These are phyloP conservation scores for Suhomyces faveliae DNA, from an alignment of 805 yeast species.

Conservation along the genomic window DNA sequence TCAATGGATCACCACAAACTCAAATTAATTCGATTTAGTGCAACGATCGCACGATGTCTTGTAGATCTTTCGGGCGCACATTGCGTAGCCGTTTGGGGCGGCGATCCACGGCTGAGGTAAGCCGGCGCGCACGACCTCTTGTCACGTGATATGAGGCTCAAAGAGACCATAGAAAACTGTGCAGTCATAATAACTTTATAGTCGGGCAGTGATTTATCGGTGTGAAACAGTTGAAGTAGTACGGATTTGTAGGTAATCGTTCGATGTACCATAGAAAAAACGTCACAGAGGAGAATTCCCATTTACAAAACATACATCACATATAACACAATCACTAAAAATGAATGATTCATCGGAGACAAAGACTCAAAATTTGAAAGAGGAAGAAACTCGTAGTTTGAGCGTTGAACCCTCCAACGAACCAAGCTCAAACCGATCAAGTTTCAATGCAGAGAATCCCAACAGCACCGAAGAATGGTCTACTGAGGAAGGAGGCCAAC, in stretches of 20 bases:
- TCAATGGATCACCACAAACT: no score
- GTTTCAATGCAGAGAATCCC: not conserved
- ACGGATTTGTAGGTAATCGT: not conserved
- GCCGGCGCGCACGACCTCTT: not conserved
- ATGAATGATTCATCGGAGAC: not conserved
- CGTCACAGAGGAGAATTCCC: not conserved
- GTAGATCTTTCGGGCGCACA: no score
- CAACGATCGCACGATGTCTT: no score
- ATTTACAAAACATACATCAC: not conserved
- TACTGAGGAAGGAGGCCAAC: constrained; percentile 1
- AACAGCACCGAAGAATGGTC: constrained; percentile 1
- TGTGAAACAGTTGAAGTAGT: not conserved
- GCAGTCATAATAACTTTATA: not conserved
- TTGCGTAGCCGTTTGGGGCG: not conserved
- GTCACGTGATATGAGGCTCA: not conserved
- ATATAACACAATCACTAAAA: not conserved
- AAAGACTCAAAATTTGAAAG: not conserved
- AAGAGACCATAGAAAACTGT: not conserved
- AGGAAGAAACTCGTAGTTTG: constrained; percentile 5
- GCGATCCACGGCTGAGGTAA: not conserved
- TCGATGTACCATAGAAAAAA: not conserved
- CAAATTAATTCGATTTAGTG: no score
- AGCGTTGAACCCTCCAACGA: not conserved
- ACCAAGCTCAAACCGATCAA: not conserved
- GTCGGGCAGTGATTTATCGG: not conserved